Conservation (phyloP, 495 filamentous ascomycete genomes). For the Neurospora sp. region DNA sequence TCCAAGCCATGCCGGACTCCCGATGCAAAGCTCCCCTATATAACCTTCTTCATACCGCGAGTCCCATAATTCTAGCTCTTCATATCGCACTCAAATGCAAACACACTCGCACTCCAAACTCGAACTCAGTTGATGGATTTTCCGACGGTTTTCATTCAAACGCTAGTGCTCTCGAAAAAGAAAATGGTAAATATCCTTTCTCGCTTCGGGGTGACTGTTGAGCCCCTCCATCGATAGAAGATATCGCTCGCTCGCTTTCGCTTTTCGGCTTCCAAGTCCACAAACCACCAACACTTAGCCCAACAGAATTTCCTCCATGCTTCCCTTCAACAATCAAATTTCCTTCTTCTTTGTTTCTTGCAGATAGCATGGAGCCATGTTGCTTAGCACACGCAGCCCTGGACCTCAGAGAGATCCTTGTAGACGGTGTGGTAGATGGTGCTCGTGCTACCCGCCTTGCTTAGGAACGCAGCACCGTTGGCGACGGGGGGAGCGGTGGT, state of each 20-base stretch:
- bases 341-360: neutral
- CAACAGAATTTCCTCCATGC: neutral
- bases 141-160: neutral
- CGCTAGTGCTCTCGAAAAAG: neutral
- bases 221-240: neutral
- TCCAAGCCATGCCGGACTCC: neutral
- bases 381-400: constrained; percentile 1
- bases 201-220: neutral
- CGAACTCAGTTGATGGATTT: neutral
- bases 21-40: neutral
- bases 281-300: neutral
- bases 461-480: neutral
- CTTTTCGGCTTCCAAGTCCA: neutral
- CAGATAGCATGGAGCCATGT: neutral
- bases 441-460: constrained; percentile 9
- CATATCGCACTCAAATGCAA: neutral
- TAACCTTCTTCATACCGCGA: neutral
- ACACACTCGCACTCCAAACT: neutral
- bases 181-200: neutral
- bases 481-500: constrained; percentile 3
- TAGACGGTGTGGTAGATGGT: constrained; percentile 20
- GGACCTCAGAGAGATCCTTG: constrained; percentile 16
- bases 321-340: neutral
- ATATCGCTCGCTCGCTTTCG: neutral
- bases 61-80: neutral